Base-by-base conservation (phyloP, 495 filamentous ascomycete species). In the Aspergillus avenaceus region DNA sequence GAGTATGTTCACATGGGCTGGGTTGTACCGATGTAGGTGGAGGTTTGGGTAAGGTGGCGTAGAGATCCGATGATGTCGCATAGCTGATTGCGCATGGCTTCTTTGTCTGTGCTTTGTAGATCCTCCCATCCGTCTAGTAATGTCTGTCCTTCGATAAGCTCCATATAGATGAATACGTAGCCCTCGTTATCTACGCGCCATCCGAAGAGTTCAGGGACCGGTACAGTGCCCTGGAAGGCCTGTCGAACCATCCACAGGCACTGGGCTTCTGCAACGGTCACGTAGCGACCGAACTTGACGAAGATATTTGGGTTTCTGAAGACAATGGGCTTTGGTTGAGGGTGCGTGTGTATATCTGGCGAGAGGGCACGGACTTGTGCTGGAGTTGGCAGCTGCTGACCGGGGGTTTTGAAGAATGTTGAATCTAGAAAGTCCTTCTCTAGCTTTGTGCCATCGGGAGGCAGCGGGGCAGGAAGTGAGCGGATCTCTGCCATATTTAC, bases 181-280 rank as follows among this genome's bases (percentile, higher is more conserved):
- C 67, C 56, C 21, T 62, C 55, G 8, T 59, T 56, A 47, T 77
- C 73, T 24, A 65, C 60, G 19, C 62, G 61, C 71, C 72, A 78
- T 6, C 72, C 71, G 58, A 70, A 77, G 19, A 77, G 50, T 47
- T 80, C 73, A 2, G 74, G 74, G 8, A 75, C 69, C 21, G 74
- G 73, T 34, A 76, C 63, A 32, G 41, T 25, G 37, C 62, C 55
- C 7, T 51, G 28, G 56, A 74, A 63, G 27, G 56, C 41, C 47
- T 50, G 54, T 56, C 64, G 59, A 45, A 78, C 61, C 40, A 67
- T 62, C 62, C 67, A 69, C 14, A 75, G 67, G 58, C 62, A 69
- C 53, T 69, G 70, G 13, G 68, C 76, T 56, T 77, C 71, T 27
- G 61, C 60, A 46, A 67, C 51, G 3, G 51, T 72, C 23, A 76